Base-by-base conservation (phyloP, 148 eudicot genomes). In the Vaccinium vitisidaea region DNA sequence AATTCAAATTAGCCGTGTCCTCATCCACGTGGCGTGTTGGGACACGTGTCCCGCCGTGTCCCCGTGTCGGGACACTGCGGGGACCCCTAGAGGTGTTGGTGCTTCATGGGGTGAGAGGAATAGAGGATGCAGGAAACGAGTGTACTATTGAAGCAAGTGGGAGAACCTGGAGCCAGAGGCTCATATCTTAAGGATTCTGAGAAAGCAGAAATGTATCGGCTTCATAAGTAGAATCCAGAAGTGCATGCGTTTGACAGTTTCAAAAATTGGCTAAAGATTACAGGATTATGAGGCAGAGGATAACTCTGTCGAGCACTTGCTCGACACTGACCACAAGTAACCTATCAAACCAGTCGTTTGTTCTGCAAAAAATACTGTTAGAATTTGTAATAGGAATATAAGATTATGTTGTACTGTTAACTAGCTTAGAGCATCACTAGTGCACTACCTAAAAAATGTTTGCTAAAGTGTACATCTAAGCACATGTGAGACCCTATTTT, bases 251-350 rank as follows among this genome's bases (percentile, higher is more conserved):
- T 97, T 12, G 98, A 93, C 83, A 91, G 0, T 89, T 97, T 12
- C 98, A 93, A 83, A 91, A 86, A 78, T 74, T 96, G 84, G 99
- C 99, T 0, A 85, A 89, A 83, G 98, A 97, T 79, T 97, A 91
- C 36, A 87, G 95, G 83, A 90, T 97, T 58, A 92, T 97, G 98
- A 93, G 98, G 89, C 98, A 97, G 88, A n/a, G n/a, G n/a, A n/a
- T n/a, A n/a, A 97, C 81, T 88, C 98, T 46, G 93, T 97, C 10
- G 99, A 97, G 92, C 84, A 85, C 21, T 86, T 95, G 88, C 90
- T 97, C 27, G 98, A 94, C 83, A 32, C 88, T 19, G 91, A 67
- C 82, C 98, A 96, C 8, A 94, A 92, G 99, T 95, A 90, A 92
- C 95, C 27, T 15, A 1, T 83, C 50, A 21, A 65, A 52, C 79